Conservation (phyloP, 345 rosid species). For the Clausena lansium region DNA sequence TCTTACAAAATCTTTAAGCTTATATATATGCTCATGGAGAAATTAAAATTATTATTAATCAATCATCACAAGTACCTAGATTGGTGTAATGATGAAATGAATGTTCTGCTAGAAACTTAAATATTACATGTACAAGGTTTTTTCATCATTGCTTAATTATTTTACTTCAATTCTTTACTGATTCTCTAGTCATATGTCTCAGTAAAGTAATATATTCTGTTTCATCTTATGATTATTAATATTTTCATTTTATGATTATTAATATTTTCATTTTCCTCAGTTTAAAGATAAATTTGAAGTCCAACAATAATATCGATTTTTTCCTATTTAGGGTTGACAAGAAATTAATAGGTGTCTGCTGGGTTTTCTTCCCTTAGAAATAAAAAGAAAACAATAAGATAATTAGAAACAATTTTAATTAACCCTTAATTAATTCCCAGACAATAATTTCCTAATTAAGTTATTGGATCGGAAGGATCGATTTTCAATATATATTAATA, state of each 20-base stretch:
- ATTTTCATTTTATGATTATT: background rate
- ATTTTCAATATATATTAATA: too few relatives aligned
- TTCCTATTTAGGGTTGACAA: background rate
- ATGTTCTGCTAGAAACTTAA: constrained; percentile 3
- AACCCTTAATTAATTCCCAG: background rate
- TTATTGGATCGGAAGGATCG: background rate
- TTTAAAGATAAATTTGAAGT: background rate
- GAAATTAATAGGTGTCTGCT: background rate
- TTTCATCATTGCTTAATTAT: constrained; percentile 2
- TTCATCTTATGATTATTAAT: background rate
- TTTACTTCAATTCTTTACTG: background rate
- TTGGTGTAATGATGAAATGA: constrained; percentile 24
- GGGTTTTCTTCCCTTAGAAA: background rate
- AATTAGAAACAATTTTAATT: background rate
- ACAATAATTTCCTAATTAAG: too few relatives aligned
- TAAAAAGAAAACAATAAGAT: background rate
- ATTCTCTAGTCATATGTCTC: background rate
- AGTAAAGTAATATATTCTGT: background rate
- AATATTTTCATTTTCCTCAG: background rate
- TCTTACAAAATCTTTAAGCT: background rate
- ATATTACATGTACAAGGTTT: background rate
- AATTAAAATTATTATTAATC: background rate
- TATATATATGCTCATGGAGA: background rate
- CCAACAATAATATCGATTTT: background rate
- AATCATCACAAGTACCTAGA: constrained; percentile 15